phyloP scores from a whole-genome alignment of 2,329 filamentous ascomycete genomes.

The Fusarium globosum region DNA sequence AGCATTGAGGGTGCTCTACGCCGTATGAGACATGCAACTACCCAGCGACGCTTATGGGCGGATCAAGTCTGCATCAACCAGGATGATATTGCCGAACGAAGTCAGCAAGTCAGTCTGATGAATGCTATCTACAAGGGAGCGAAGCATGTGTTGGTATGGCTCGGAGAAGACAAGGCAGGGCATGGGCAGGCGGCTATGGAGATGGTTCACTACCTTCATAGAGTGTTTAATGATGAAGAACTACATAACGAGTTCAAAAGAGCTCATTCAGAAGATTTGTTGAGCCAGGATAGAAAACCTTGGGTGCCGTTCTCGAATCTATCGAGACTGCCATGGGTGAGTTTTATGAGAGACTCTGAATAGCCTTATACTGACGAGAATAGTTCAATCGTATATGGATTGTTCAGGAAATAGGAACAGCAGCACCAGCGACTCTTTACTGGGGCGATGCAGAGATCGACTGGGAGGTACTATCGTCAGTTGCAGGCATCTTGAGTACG shows the following conservation, averaged over 20 bases:
- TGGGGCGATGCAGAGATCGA: slow-evolving; percentile 50
- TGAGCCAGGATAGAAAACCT: slow-evolving; percentile 41
- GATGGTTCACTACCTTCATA: slow-evolving; percentile 45
- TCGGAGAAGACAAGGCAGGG: slow-evolving; percentile 46
- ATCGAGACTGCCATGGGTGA: slow-evolving; percentile 49
- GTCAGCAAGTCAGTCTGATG: slow-evolving; percentile 54
- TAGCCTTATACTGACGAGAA: background rate
- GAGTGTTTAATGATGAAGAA: slow-evolving; percentile 47
- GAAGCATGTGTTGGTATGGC: slow-evolving; percentile 50
- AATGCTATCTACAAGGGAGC: slow-evolving; percentile 52
- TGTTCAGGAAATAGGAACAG: slow-evolving; percentile 52
- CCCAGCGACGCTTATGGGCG: slow-evolving; percentile 50
- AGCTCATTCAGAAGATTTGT: slow-evolving; percentile 47
- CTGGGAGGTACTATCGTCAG: slow-evolving; percentile 49
- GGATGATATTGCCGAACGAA: slow-evolving; percentile 49
- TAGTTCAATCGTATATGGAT: slow-evolving; percentile 54
- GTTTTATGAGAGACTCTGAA: slow-evolving; percentile 6
- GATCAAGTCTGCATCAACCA: slow-evolving; percentile 57
- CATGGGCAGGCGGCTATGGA: slow-evolving; percentile 45
- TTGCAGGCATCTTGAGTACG: slow-evolving; percentile 48
- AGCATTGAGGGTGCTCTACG: slow-evolving; percentile 48
- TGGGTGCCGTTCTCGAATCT: slow-evolving; percentile 50
- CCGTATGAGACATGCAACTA: slow-evolving; percentile 43
- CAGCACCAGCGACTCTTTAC: slow-evolving; percentile 48
- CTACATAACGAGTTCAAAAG: slow-evolving; percentile 45